Percentiles rank a stretch among this genome's conserved stretches.
phyloP scores from a whole-genome alignment of 805 yeast genomes.

The Blastobotrys peoriensis region DNA sequence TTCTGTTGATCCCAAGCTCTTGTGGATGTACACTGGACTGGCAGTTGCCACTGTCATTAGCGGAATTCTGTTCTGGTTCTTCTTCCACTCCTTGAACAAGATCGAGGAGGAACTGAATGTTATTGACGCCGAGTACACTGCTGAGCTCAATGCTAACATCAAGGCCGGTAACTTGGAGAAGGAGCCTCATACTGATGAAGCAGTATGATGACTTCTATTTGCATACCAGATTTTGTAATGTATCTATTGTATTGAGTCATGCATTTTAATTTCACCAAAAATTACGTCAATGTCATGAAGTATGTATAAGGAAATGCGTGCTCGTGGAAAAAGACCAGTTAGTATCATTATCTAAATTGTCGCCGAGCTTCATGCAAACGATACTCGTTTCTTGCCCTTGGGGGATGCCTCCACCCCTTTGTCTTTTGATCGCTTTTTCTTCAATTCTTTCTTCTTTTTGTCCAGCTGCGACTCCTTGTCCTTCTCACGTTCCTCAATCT shows the following conservation, averaged over 20 bases:
- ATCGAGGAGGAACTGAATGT: constrained; percentile 54
- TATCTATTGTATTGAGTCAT: neutral
- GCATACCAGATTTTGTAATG: neutral
- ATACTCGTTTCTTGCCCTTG: constrained; percentile 16
- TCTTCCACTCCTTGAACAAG: constrained; percentile 49
- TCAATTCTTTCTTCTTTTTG: constrained; percentile 70
- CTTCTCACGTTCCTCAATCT: constrained; percentile 77
- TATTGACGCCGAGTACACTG: constrained; percentile 37
- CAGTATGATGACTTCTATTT: neutral
- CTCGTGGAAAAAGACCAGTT: too few relatives aligned
- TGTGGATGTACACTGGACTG: constrained; percentile 63
- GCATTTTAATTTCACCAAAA: neutral
- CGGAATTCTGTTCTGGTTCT: constrained; percentile 57
- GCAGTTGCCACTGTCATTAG: constrained; percentile 52
- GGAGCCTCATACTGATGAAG: constrained; percentile 3
- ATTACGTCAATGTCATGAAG: neutral
- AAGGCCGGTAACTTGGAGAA: constrained; percentile 7
- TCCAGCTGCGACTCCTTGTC: constrained; percentile 64
- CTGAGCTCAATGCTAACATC: constrained; percentile 24
- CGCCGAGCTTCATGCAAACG: constrained; percentile 8
- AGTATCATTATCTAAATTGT: too few relatives aligned
- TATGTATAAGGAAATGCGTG: too few relatives aligned
- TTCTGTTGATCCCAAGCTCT: constrained; percentile 60
- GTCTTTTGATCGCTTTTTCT: constrained; percentile 38
- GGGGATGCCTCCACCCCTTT: constrained; percentile 9